Percentiles rank a stretch among this genome's conserved stretches.
Conservation (phyloP, 495 filamentous ascomycete species). For the Talaromyces ruber region DNA sequence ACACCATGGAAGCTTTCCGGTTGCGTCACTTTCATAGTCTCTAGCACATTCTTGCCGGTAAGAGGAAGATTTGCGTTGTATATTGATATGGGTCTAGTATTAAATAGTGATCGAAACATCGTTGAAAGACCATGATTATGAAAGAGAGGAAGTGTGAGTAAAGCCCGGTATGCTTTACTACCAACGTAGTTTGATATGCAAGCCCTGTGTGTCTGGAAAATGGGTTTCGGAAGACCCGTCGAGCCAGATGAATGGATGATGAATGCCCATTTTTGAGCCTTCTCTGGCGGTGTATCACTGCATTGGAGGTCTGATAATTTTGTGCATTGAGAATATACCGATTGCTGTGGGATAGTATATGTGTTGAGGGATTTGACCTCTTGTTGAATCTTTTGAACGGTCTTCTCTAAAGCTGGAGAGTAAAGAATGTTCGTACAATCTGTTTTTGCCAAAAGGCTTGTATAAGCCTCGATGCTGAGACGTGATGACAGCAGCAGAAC, state of each 20-base stretch:
- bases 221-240: slow-evolving; percentile 30
- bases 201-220: slow-evolving; percentile 30
- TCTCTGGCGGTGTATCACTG: slow-evolving; percentile 5
- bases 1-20: slow-evolving; percentile 35
- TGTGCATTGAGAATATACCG: not conserved
- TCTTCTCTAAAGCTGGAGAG: slow-evolving; percentile 10
- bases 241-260: slow-evolving; percentile 38
- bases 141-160: slow-evolving; percentile 44
- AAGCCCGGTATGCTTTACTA: slow-evolving; percentile 28
- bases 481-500: slow-evolving; percentile 49
- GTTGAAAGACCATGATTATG: slow-evolving; percentile 42
- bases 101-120: slow-evolving; percentile 36
- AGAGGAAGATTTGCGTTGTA: slow-evolving; percentile 37
- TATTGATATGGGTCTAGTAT: slow-evolving; percentile 29
- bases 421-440: slow-evolving; percentile 29
- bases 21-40: slow-evolving; percentile 23
- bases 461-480: slow-evolving; percentile 39
- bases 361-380: not conserved
- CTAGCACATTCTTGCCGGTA: slow-evolving; percentile 27
- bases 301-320: not conserved
- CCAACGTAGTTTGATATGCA: slow-evolving; percentile 30
- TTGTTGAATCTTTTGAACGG: slow-evolving; percentile 11
- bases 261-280: slow-evolving; percentile 16
- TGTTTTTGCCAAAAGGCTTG: slow-evolving; percentile 37
- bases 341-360: not conserved